A percentile compares a stretch with the other conserved stretches of the same genome.
Conservation (phyloP, 345 rosid genomes). For the Ricinus communis region DNA sequence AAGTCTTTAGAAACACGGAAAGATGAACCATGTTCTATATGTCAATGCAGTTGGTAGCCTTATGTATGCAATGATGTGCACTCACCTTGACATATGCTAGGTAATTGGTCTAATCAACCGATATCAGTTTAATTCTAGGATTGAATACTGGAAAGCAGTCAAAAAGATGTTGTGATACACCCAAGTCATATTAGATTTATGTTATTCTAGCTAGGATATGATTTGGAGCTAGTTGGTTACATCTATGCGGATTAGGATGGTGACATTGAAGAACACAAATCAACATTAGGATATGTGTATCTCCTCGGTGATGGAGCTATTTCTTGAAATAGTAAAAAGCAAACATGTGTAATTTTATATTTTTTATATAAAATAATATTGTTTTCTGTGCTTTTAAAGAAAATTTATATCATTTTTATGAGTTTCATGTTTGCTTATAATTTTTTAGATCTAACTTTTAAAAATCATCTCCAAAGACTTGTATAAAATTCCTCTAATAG, state of each 20-base stretch:
- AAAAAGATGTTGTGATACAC: not conserved
- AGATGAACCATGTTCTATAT: not conserved
- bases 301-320: not conserved
- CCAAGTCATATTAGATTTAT: not conserved
- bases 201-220: not conserved
- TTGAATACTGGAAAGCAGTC: not conserved
- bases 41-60: not conserved
- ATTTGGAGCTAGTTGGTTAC: not conserved
- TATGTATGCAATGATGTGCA: too few relatives aligned
- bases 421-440: too few relatives aligned
- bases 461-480: too few relatives aligned
- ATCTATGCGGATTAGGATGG: not conserved
- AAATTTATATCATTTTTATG: too few relatives aligned
- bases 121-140: not conserved
- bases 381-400: too few relatives aligned
- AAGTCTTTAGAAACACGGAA: not conserved
- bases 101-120: not conserved
- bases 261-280: not conserved
- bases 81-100: not conserved
- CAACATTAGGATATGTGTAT: conserved; percentile 1
- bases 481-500: too few relatives aligned
- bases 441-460: too few relatives aligned
- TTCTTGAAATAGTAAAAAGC: not conserved
- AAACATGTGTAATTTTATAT: not conserved
- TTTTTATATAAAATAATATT: too few relatives aligned